phyloP scores from a whole-genome alignment of 2,329 filamentous ascomycete species.

The Microsporum canis region DNA sequence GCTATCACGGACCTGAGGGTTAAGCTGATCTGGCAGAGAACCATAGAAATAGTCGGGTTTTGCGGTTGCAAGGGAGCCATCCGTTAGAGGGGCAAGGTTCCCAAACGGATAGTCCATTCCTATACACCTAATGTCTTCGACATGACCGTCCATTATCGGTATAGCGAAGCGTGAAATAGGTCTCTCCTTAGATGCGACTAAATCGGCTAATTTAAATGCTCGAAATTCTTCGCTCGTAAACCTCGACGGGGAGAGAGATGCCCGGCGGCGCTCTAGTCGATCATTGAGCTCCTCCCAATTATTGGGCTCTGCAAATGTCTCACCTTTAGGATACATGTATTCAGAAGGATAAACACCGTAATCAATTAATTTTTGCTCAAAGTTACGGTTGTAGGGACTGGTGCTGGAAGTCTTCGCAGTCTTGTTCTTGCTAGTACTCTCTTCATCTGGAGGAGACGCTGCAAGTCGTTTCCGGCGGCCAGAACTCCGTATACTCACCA shows the following conservation, averaged over 20 bases:
- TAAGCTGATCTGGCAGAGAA: slow-evolving; percentile 21
- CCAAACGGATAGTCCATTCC: slow-evolving; percentile 22
- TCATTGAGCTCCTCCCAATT: slow-evolving; percentile 24
- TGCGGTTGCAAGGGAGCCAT: slow-evolving; percentile 17
- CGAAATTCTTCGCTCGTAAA: slow-evolving; percentile 23
- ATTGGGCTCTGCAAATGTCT: slow-evolving; percentile 18
- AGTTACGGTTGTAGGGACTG: slow-evolving; percentile 24
- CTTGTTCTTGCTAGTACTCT: background rate
- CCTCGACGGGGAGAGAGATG: slow-evolving; percentile 28
- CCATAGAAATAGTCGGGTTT: slow-evolving; percentile 26
- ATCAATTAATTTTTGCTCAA: slow-evolving; percentile 31
- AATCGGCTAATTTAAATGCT: slow-evolving; percentile 21
- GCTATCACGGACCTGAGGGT: slow-evolving; percentile 18
- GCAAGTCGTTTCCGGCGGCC: slow-evolving; percentile 1
- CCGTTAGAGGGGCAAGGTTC: slow-evolving; percentile 30
- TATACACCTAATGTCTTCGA: slow-evolving; percentile 16
- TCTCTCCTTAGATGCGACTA: slow-evolving; percentile 25
- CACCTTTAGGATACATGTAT: slow-evolving; percentile 18
- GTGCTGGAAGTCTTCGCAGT: background rate
- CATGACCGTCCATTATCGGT: slow-evolving; percentile 17
- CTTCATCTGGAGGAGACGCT: background rate
- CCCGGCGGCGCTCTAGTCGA: slow-evolving; percentile 20
- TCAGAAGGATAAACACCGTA: slow-evolving; percentile 22
- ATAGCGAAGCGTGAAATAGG: slow-evolving; percentile 25
- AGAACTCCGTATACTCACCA: background rate